Evolutionary conservation across 148 eudicot species (phyloP), one percentile per base, ranked within the genome.

Genomic region (Rhododendron vialii): DNA sequence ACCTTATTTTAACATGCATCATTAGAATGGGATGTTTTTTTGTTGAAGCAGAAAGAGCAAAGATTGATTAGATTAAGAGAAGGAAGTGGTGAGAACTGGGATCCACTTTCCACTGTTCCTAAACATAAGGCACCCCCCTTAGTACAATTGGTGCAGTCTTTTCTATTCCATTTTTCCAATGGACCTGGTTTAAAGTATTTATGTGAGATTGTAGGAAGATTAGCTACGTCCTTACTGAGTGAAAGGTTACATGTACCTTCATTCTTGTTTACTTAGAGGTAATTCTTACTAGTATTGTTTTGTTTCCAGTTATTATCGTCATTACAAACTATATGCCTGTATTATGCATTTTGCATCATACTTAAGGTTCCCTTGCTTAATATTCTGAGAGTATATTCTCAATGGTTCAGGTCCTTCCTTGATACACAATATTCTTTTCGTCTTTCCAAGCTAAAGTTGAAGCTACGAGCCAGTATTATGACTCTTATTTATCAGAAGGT

Each of bases 401-500:
- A 43, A 87, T 89, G 84, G 86, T 90, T 92, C 95, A 96, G 99
- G 91, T 97, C 98, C 76, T 87, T 95, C 91, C 96, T 97, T 75
- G 98, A 97, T 88, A 97, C 99, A 51, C 99, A 97, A 80, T 97
- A 97, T 82, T 92, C 95, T 84, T 95, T 90, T 93, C 95, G 87
- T 82, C 95, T 97, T 80, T 90, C 98, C 81, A 88, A 91, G 84
- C 88, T 97, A 77, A 95, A 92, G 91, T 88, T 97, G 85, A 97
- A 91, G 93, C 92, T 95, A 86, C 92, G 99, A 82, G 90, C 98
- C 85, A 89, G 98, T 88, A 93, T 97, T 80, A 94, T 97, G 98
- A 92, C 93, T 61, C 36, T 92, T 76, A 92, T 97, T 61, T 97
- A 95, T 90, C 89, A 86, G 50, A 95, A 96, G 99, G 99, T 95